Evolutionary conservation across 352 stramenopile genomes (phyloP).

Genomic region (Globisporangium paroecandrum): DNA sequence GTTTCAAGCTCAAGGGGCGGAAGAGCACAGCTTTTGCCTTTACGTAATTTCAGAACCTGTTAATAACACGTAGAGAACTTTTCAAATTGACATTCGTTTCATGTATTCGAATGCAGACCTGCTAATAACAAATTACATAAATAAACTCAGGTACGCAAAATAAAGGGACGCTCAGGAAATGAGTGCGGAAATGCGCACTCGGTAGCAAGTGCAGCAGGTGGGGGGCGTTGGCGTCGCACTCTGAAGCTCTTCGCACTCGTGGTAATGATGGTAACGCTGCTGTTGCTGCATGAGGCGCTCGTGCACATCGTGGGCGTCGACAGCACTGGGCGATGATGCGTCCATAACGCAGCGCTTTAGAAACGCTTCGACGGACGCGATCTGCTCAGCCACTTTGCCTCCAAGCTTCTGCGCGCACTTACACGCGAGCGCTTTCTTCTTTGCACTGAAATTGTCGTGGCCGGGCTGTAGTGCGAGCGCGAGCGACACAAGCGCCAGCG

Average conservation of each 20-base stretch:
- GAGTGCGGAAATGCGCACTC: constrained; percentile 20
- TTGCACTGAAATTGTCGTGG: no score
- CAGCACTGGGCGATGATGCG: not conserved
- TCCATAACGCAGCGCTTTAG: constrained; percentile 1
- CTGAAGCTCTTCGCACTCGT: not conserved
- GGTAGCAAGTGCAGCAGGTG: constrained; percentile 10
- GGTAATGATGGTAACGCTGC: not conserved
- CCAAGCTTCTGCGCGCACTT: constrained; percentile 5
- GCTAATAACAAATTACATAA: not conserved
- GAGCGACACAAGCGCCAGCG: constrained; percentile 14
- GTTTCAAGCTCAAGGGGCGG: constrained; percentile 28
- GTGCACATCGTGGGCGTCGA: not conserved
- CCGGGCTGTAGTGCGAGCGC: not conserved
- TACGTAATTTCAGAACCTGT: not conserved
- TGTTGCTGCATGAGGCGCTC: not conserved
- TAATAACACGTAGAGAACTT: not conserved
- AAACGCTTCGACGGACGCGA: constrained; percentile 8
- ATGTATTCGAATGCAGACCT: not conserved
- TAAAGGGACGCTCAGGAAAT: not conserved
- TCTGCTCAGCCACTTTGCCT: not conserved
- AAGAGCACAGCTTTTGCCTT: not conserved
- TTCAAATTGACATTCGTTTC: not conserved
- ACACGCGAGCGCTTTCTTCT: not conserved
- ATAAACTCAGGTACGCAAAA: not conserved
- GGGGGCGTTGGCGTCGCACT: not conserved